These are phyloP conservation scores for Waltiozyma sp. DNA, from an alignment of 1,139 yeast genomes.

Conservation along the genomic window DNA sequence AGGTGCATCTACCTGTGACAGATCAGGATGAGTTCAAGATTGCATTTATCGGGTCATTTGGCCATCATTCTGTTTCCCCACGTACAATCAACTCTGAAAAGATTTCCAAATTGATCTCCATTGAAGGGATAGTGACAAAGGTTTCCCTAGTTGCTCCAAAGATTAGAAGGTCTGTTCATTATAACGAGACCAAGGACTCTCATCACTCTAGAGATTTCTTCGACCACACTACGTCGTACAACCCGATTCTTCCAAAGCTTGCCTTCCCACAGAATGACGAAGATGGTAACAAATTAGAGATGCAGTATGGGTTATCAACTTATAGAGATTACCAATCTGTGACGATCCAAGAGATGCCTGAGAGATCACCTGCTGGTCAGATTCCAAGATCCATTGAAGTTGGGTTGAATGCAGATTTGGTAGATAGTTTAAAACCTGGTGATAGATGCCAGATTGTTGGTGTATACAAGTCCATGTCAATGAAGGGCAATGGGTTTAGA, in stretches of 20 bases:
- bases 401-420: constrained; percentile 86
- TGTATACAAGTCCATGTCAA: constrained; percentile 86
- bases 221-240: constrained; percentile 82
- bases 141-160: constrained; percentile 92
- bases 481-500: constrained; percentile 65
- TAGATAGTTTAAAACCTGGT: constrained; percentile 89
- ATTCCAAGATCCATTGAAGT: constrained; percentile 89
- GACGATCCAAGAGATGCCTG: constrained; percentile 97
- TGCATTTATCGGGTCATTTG: constrained; percentile 87
- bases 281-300: constrained; percentile 76
- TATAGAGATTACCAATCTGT: constrained; percentile 91
- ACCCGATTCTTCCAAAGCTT: constrained; percentile 53
- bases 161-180: constrained; percentile 85
- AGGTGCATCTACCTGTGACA: constrained; percentile 38
- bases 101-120: constrained; percentile 71
- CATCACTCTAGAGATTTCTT: constrained; percentile 88
- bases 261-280: constrained; percentile 90
- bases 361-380: constrained; percentile 96
- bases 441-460: constrained; percentile 94
- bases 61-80: constrained; percentile 79
- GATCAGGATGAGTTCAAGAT: constrained; percentile 62
- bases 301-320: constrained; percentile 90
- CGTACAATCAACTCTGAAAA: constrained; percentile 72
- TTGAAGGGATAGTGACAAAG: constrained; percentile 93
- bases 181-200: constrained; percentile 72